These are phyloP conservation scores for Leptoxyphium fumago DNA, from an alignment of 2,329 filamentous ascomycete genomes.

Conservation along the genomic window DNA sequence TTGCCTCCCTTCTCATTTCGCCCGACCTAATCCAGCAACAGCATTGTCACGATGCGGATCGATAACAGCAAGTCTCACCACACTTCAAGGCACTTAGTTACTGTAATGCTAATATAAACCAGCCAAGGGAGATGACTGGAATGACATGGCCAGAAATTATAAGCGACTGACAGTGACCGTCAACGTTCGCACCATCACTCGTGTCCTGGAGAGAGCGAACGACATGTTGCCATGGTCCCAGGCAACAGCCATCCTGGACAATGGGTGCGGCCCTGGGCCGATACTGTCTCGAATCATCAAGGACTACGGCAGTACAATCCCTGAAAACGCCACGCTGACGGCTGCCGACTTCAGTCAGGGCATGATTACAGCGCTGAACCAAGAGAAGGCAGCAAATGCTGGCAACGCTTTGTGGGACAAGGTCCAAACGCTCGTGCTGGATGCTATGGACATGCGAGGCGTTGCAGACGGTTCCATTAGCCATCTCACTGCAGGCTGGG, in stretches of 20 bases:
- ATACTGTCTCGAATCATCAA: conserved; percentile 13
- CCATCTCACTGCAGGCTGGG: conserved; percentile 18
- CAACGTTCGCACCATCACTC: conserved; percentile 7
- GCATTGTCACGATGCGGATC: no score
- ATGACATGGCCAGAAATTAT: conserved; percentile 10
- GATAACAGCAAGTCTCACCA: no score
- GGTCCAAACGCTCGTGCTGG: conserved; percentile 10
- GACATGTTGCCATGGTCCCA: conserved; percentile 11
- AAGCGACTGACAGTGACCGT: conserved; percentile 7
- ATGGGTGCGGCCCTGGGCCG: conserved; percentile 19
- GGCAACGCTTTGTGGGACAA: conserved; percentile 11
- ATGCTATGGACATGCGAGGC: conserved; percentile 15
- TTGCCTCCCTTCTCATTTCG: no score
- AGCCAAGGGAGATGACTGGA: conserved; percentile 13
- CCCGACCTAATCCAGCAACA: no score
- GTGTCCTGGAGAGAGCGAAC: conserved; percentile 14
- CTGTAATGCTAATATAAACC: neutral
- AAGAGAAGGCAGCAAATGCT: conserved; percentile 1
- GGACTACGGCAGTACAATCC: conserved; percentile 10
- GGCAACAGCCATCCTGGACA: conserved; percentile 18
- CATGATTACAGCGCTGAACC: conserved; percentile 15
- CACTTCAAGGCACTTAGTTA: no score
- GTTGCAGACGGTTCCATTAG: conserved; percentile 10
- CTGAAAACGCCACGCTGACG: conserved; percentile 7
- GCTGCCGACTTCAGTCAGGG: conserved; percentile 17